phyloP scores from a whole-genome alignment of 495 filamentous ascomycete species.

The Cenococcum geophilum region DNA sequence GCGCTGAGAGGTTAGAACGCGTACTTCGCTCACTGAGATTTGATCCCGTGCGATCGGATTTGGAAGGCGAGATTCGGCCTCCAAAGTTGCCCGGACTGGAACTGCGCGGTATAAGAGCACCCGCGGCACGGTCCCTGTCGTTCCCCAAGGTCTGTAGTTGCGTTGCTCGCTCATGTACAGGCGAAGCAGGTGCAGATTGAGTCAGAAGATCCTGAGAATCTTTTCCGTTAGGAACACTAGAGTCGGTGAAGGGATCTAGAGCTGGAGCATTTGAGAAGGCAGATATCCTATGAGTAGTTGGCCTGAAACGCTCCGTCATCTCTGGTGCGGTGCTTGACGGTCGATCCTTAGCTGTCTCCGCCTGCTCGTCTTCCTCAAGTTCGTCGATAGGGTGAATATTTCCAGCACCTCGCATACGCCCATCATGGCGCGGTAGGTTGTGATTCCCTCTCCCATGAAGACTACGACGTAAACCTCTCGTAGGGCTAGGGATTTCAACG shows the following conservation, averaged over 20 bases:
- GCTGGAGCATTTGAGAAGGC: conserved; percentile 23
- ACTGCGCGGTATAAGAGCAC: conserved; percentile 6
- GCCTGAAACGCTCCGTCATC: conserved; percentile 9
- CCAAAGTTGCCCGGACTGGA: conserved; percentile 9
- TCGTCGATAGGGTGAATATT: conserved; percentile 64
- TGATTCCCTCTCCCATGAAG: conserved; percentile 42
- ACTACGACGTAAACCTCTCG: conserved; percentile 45
- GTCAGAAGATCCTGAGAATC: background rate
- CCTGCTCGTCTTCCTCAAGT: conserved; percentile 59
- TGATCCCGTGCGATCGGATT: conserved; percentile 31
- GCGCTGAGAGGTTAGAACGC: conserved; percentile 24
- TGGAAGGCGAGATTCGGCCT: conserved; percentile 25
- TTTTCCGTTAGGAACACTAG: background rate
- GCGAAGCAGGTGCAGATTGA: conserved; percentile 19
- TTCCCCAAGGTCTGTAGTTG: background rate
- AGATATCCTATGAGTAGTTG: conserved; percentile 1
- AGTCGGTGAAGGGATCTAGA: conserved; percentile 24
- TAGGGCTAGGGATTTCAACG: conserved; percentile 51
- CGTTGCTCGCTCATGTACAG: conserved; percentile 3
- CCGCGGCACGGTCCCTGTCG: conserved; percentile 11
- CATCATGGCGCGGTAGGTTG: conserved; percentile 44
- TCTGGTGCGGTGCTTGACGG: conserved; percentile 16
- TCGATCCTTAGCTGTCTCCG: conserved; percentile 1
- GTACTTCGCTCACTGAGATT: conserved; percentile 28
- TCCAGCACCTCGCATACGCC: conserved; percentile 44